These are phyloP conservation scores for Phytophthora sansomeana DNA, from an alignment of 352 stramenopile genomes.

Conservation along the genomic window DNA sequence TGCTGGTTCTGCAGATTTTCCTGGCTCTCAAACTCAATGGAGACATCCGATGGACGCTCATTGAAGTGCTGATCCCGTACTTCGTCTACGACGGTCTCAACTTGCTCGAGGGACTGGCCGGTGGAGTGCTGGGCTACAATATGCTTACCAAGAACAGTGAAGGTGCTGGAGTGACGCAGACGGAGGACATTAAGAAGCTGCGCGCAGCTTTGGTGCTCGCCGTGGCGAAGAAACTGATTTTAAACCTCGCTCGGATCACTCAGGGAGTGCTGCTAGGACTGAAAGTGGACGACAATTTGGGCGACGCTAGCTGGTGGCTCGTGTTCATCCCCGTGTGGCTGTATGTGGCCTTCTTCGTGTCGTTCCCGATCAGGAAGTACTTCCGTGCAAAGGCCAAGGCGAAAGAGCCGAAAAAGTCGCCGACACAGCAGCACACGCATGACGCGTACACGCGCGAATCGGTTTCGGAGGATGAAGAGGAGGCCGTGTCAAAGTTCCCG, in stretches of 20 bases:
- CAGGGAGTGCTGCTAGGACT: conserved; percentile 72
- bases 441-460: conserved; percentile 84
- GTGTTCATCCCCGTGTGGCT: conserved; percentile 86
- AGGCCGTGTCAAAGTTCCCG: conserved; percentile 63
- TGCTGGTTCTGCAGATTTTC: conserved; percentile 85
- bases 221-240: conserved; percentile 50
- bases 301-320: conserved; percentile 76
- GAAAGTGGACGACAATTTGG: conserved; percentile 70
- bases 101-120: conserved; percentile 68
- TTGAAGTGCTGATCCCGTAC: conserved; percentile 78
- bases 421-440: conserved; percentile 52
- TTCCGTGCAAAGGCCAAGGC: conserved; percentile 52
- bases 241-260: conserved; percentile 60
- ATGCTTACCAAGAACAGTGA: conserved; percentile 81
- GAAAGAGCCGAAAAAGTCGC: conserved; percentile 45
- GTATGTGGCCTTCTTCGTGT: conserved; percentile 71
- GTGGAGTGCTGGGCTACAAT: conserved; percentile 66
- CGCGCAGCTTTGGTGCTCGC: conserved; percentile 48
- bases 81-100: conserved; percentile 83
- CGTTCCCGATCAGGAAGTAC: conserved; percentile 62
- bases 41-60: conserved; percentile 68
- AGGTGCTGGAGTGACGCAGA: conserved; percentile 73
- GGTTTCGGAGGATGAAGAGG: conserved; percentile 62
- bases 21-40: conserved; percentile 83
- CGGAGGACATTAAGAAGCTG: conserved; percentile 75